Conservation (phyloP, 192 early-diverging fungal genomes). For the Dimargaris xerosporica region DNA sequence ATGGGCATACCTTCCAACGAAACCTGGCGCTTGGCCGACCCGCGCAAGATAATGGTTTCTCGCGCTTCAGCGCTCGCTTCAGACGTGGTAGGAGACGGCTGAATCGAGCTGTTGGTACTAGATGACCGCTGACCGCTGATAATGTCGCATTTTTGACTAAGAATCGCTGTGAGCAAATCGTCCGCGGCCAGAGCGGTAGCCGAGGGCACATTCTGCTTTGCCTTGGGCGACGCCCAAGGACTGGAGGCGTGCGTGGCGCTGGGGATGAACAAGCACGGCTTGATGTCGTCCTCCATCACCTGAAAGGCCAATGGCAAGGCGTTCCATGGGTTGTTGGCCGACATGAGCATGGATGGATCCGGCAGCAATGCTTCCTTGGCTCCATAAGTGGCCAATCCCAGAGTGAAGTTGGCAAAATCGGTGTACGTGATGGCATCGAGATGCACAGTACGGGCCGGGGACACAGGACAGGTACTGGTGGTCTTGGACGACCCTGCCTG, state of each 20-base stretch:
- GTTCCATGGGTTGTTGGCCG: background rate
- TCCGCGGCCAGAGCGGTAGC: no score
- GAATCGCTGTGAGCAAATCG: no score
- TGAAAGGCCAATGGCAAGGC: background rate
- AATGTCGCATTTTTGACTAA: no score
- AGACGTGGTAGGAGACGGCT: background rate
- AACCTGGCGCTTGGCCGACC: background rate
- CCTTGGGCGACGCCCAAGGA: background rate
- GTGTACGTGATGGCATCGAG: slow-evolving; percentile 10
- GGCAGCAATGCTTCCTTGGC: background rate
- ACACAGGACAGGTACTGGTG: background rate
- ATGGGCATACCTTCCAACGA: background rate
- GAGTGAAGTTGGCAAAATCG: slow-evolving; percentile 8
- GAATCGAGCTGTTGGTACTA: background rate
- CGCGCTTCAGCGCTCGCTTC: background rate
- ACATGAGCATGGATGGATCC: background rate
- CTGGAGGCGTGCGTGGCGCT: background rate
- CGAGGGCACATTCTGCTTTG: no score
- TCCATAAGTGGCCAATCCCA: slow-evolving; percentile 2
- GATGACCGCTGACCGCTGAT: background rate
- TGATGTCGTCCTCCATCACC: slow-evolving; percentile 5
- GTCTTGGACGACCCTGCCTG: background rate
- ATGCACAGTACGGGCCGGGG: background rate
- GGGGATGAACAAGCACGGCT: background rate
- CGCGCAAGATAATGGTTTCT: background rate